phyloP scores from a whole-genome alignment of 257 asterid species.

The Vinca minor region DNA sequence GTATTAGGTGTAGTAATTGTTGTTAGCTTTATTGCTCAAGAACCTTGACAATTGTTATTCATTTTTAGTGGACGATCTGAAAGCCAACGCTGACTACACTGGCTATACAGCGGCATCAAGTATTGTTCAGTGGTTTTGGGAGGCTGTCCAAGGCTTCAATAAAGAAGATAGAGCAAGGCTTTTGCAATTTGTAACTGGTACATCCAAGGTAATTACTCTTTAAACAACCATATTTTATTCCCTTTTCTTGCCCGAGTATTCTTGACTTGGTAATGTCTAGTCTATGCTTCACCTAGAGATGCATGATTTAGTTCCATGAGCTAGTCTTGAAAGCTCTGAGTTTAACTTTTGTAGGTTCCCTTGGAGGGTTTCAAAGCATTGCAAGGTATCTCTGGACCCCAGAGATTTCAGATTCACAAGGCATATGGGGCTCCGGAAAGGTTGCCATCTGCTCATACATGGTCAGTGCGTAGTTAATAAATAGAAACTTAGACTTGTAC shows the following conservation, averaged over 20 bases:
- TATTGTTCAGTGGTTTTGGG: conserved; percentile 96
- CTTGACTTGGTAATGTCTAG: neutral
- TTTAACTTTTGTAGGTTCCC: conserved; percentile 54
- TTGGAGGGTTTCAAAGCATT: conserved; percentile 93
- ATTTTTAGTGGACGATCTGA: conserved; percentile 84
- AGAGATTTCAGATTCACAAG: conserved; percentile 92
- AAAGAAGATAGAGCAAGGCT: conserved; percentile 98
- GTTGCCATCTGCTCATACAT: conserved; percentile 90
- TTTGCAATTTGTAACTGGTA: conserved; percentile 93
- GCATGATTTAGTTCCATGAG: neutral
- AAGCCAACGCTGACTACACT: conserved; percentile 80
- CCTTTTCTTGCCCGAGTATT: no score
- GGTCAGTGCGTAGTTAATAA: conserved; percentile 34
- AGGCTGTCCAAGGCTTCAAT: conserved; percentile 74
- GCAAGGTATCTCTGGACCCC: conserved; percentile 97
- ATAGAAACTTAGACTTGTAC: no score
- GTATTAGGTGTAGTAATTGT: neutral
- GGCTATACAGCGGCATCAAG: conserved; percentile 77
- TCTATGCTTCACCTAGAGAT: no score
- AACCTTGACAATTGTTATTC: conserved; percentile 17
- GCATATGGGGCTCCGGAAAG: conserved; percentile 97
- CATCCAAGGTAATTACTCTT: conserved; percentile 67
- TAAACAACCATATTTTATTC: neutral
- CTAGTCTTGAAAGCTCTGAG: neutral
- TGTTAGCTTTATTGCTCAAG: neutral